Evolutionary conservation across 2,329 filamentous ascomycete genomes (phyloP), one percentile per base, ranked within the genome.

Genomic region (Dothistroma septosporum): DNA sequence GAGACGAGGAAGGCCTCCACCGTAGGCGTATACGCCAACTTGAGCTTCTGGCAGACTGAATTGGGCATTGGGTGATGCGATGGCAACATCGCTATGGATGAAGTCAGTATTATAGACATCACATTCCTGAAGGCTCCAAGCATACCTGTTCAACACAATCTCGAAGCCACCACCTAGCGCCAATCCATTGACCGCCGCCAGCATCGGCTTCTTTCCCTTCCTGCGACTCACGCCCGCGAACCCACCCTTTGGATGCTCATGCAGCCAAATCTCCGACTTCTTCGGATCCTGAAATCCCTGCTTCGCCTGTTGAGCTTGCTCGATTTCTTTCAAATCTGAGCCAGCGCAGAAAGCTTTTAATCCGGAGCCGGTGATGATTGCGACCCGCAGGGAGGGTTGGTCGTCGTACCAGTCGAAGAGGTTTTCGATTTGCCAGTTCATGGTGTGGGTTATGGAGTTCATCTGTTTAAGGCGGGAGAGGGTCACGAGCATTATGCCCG

Each of bases 151-250:
- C 56, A 82, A 71, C 4, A 79, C 76, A 67, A 83, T 80, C 71
- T 85, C 82, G 62, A 83, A 84, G 0, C 83, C 83, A 1, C 82
- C 83, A 0, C 83, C 83, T 33, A 83, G 72, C 1, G 82, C 81
- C 59, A 82, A 76, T 0, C 83, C 83, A 70, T 85, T 85, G 0
- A 84, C 81, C 1, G 83, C 83, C 9, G 80, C 82, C 69, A 85
- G 80, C 53, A 85, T 76, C 1, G 83, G 83, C 70, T 85, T 85
- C 75, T 83, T 85, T 0, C 85, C 84, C 14, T 73, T 72, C 11
- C 85, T 76, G 32, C 80, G 75, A 47, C 80, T 82, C 14, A 87
- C 68, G 0, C 82, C 84, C 12, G 75, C 79, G 69, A 85, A 83
- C 0, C 83, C 84, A 1, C 74, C 73, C 24, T 66, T 60, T 4